Base-by-base conservation (phyloP, 2,329 filamentous ascomycete genomes). In the Coniochaeta prunicola region DNA sequence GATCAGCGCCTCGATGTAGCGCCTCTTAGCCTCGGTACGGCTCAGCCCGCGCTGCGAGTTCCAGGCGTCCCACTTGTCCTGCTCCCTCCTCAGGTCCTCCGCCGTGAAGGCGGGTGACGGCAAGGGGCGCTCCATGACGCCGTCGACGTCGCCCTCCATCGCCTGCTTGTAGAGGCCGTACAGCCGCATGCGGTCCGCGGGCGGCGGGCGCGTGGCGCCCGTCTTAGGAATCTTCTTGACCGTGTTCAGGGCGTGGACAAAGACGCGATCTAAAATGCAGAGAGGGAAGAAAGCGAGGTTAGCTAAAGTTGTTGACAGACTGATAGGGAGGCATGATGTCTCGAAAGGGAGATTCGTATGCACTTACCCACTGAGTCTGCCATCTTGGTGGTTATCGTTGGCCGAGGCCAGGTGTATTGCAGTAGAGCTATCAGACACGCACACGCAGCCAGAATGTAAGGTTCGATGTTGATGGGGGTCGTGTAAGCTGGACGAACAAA, bases 221-320 rank as follows among this genome's bases (percentile, higher is more conserved):
- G 92, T 96, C 70, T 94, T 93, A 66, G 90, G 90, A 67, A 99
- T 96, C 76, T 96, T 96, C 76, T 97, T 97, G 68, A 99, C 93
- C 26, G 94, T 97, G 77, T 96, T 97, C 74, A 99, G 89, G 64
- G 94, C 94, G 84, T 99, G 93, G 73, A 96, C 93, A 75, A 99
- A 99, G 71, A 99, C 94, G 76, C 94, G 89, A 78, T 99, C 94
- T 97, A n/a, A n/a, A n/a, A n/a, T n/a, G n/a, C n/a, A n/a, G n/a
- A n/a, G 67, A 48, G 34, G 45, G 36, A 15, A 10, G 21, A 30
- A 42, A 40, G 34, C 21, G 33, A 17, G n/a, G 58, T 62, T 42
- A 61, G 55, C 33, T 48, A 48, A 26, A 57, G 48, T 42, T 48
- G 36, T 30, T 28, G n/a, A n/a, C n/a, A n/a, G n/a, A n/a, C 33